Evolutionary conservation across 2,329 filamentous ascomycete genomes (phyloP).

Genomic region (Sporothrix curviconia): DNA sequence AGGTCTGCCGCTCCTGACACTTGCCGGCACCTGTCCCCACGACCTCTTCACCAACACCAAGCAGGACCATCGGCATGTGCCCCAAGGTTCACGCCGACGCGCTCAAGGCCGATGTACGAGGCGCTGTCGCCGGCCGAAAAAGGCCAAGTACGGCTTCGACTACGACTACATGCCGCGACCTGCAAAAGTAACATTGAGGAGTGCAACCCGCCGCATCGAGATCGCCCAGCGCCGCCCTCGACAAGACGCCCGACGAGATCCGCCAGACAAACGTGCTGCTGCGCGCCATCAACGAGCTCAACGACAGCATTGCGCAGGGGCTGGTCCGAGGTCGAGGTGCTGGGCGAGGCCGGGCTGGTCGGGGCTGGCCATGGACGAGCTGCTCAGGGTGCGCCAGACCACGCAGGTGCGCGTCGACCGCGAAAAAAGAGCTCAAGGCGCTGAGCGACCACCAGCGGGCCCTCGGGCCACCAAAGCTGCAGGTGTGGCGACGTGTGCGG

Average conservation of each 20-base stretch:
- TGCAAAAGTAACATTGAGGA: conserved; percentile 96
- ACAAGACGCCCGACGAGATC: conserved; percentile 98
- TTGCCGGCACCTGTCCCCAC: conserved; percentile 91
- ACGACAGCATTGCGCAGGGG: conserved; percentile 70
- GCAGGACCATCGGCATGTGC: conserved; percentile 87
- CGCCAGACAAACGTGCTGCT: conserved; percentile 86
- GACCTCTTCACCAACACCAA: conserved; percentile 99
- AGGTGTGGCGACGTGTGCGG: conserved; percentile 98
- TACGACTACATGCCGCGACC: conserved; percentile 94
- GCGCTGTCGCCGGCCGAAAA: conserved; percentile 63
- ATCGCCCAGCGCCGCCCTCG: conserved; percentile 78
- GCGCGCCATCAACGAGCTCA: conserved; percentile 77
- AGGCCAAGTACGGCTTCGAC: conserved; percentile 79
- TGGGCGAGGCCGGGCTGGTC: conserved; percentile 76
- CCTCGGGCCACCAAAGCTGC: conserved; percentile 94
- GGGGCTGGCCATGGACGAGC: conserved; percentile 78
- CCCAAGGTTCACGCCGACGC: conserved; percentile 82
- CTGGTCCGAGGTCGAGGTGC: conserved; percentile 78
- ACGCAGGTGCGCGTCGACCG: conserved; percentile 75
- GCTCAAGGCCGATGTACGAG: conserved; percentile 84
- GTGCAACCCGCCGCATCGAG: conserved; percentile 90
- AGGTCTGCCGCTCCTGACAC: conserved; percentile 91
- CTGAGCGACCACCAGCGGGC: conserved; percentile 87
- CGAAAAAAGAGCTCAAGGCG: conserved; percentile 81
- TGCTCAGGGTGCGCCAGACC: conserved; percentile 75